A percentile compares a stretch with the other conserved stretches of the same genome.
Evolutionary conservation across 2,329 filamentous ascomycete genomes (phyloP).

Genomic region (Byssochlamys sp.): DNA sequence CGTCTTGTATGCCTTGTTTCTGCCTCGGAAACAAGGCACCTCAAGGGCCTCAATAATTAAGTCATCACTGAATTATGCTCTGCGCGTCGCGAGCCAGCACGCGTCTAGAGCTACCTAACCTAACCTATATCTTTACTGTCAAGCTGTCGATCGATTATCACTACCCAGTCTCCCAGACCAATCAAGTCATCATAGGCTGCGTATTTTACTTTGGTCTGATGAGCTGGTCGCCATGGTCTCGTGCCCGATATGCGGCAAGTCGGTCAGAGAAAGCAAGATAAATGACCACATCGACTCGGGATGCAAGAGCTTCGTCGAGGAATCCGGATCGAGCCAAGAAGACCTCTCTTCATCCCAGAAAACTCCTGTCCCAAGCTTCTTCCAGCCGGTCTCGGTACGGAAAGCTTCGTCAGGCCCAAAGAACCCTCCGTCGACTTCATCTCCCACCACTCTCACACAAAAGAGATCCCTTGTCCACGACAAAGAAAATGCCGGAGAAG

Average conservation of each 20-base stretch:
- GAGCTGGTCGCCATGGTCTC: constrained; percentile 40
- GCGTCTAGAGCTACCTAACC: not conserved
- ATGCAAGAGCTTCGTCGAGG: constrained; percentile 58
- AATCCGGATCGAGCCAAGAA: constrained; percentile 37
- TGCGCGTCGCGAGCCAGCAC: not conserved
- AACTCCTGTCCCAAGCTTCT: constrained; percentile 43
- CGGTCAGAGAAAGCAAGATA: constrained; percentile 64
- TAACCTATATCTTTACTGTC: not conserved
- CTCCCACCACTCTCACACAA: constrained; percentile 17
- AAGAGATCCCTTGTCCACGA: constrained; percentile 25
- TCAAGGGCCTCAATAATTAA: not conserved
- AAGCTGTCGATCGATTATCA: not conserved
- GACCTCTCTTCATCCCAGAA: constrained; percentile 26
- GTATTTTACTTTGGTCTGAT: not conserved
- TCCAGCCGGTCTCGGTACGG: constrained; percentile 42
- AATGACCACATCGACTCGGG: constrained; percentile 84
- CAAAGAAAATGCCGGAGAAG: constrained; percentile 13
- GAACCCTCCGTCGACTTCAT: constrained; percentile 18
- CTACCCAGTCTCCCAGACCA: not conserved
- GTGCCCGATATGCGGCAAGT: constrained; percentile 67
- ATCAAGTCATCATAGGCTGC: not conserved
- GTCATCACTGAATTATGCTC: not conserved
- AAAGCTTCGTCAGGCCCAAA: constrained; percentile 25
- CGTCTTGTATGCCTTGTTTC: not conserved
- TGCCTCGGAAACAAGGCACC: not conserved